Conservation (phyloP, 108 stramenopile species). For the Skeletonema grethae region DNA sequence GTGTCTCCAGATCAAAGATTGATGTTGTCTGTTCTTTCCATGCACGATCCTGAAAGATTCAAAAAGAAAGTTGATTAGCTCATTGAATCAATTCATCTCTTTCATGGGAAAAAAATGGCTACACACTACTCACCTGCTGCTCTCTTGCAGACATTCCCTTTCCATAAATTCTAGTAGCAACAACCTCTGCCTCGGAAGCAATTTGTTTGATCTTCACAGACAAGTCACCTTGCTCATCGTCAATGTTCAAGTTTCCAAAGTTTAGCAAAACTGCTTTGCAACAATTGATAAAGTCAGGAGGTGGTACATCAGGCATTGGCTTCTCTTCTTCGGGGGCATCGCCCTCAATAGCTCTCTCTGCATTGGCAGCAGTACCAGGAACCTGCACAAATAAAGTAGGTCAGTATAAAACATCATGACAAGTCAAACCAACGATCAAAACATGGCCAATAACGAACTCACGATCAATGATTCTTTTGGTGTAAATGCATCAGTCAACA, state of each 20-base stretch:
- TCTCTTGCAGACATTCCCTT: slow-evolving; percentile 85
- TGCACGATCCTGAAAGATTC: slow-evolving; percentile 59
- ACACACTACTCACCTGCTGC: slow-evolving; percentile 66
- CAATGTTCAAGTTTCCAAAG: slow-evolving; percentile 82
- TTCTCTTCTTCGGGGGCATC: slow-evolving; percentile 79
- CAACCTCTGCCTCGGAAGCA: slow-evolving; percentile 86
- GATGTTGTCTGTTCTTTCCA: slow-evolving; percentile 89
- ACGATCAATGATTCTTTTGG: slow-evolving; percentile 79
- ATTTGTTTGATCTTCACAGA: slow-evolving; percentile 75
- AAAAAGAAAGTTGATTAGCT: slow-evolving; percentile 1
- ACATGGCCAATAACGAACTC: slow-evolving; percentile 16
- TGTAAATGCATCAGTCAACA: slow-evolving; percentile 85
- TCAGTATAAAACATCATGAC: background rate
- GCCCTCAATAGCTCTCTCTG: slow-evolving; percentile 81
- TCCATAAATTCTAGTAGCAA: slow-evolving; percentile 89
- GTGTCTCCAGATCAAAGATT: slow-evolving; percentile 87
- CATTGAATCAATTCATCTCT: background rate
- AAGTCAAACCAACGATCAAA: background rate
- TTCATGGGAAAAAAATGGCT: background rate
- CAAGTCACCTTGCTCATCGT: slow-evolving; percentile 83
- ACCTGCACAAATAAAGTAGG: slow-evolving; percentile 39
- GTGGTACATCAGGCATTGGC: slow-evolving; percentile 87
- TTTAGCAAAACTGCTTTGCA: slow-evolving; percentile 89
- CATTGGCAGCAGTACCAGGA: slow-evolving; percentile 85
- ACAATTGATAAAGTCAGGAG: slow-evolving; percentile 88